Evolutionary conservation across 495 filamentous ascomycete species (phyloP), one percentile per base, ranked within the genome.

Genomic region (Xylaria acuta): DNA sequence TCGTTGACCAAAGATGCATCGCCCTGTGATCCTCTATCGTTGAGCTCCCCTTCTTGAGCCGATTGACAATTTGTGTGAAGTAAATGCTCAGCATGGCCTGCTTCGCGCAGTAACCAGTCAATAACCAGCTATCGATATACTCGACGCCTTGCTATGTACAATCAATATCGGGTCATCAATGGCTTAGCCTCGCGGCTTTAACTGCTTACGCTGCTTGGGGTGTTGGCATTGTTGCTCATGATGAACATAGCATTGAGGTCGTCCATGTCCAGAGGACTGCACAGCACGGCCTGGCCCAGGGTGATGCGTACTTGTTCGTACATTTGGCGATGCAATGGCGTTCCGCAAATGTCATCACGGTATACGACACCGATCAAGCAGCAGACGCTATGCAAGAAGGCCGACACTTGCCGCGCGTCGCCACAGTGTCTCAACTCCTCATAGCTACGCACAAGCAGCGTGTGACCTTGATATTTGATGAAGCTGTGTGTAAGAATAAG

Each of bases 161-260:
- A 62, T 76, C n/a, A 76, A 60, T 30, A 34, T 47, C 14, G 38
- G 22, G 9, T 36, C 11, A 30, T 9, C n/a, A 71, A 8, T 47
- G 18, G 9, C 18, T 12, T 2, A 1, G 16, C 20, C 14, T 47
- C 25, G 36, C 11, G 36, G 14, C 20, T 20, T 30, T n/a, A 6
- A 9, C 8, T 34, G 64, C 77, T 63, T 62, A 79, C 77, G 56
- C 72, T 73, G 38, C 74, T 76, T 40, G 77, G 77, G 40, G 72
- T 71, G 64, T 77, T 79, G 49, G 77, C 77, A 72, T 77, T 79
- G 32, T 79, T 75, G 58, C 77, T 79, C 77, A 79, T 79, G 59
- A 79, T 79, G 41, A 79, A 56, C 64, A 79, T 69, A 12, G 77
- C 77, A 34, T 79, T 79, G 49, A 79, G 75, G 54, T 79, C 77